phyloP scores from a whole-genome alignment of 441 rosid genomes.

The Geranium incanum region DNA sequence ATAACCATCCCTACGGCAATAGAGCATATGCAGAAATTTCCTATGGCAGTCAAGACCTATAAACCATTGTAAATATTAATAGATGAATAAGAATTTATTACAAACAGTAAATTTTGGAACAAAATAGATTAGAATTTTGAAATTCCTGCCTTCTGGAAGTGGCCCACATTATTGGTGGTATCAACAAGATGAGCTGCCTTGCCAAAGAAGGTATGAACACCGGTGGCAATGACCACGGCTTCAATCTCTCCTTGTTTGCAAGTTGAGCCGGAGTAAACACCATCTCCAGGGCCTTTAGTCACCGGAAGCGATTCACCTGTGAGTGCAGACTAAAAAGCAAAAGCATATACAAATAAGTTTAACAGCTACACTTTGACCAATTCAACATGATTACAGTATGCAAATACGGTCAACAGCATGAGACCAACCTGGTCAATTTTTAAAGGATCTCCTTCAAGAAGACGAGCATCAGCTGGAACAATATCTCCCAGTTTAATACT shows the following conservation, averaged over 20 bases:
- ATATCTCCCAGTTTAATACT: constrained; percentile 67
- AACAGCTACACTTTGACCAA: neutral
- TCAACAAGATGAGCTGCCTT: constrained; percentile 77
- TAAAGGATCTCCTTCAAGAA: constrained; percentile 51
- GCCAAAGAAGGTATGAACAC: constrained; percentile 67
- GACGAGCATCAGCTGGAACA: constrained; percentile 68
- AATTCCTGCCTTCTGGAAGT: constrained; percentile 62
- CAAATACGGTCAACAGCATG: neutral
- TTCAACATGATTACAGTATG: too few species aligned
- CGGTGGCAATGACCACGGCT: constrained; percentile 65
- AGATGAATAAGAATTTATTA: constrained; percentile 12
- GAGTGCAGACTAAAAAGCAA: constrained; percentile 59
- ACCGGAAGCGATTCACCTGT: constrained; percentile 19
- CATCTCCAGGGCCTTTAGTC: constrained; percentile 36
- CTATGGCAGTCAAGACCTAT: constrained; percentile 84
- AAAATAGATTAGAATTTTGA: neutral
- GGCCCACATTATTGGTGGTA: constrained; percentile 60
- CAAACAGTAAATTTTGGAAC: constrained; percentile 3
- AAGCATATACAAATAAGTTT: neutral
- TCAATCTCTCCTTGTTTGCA: constrained; percentile 73
- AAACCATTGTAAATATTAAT: neutral
- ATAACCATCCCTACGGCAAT: constrained; percentile 62
- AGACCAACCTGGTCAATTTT: constrained; percentile 55
- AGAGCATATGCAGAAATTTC: constrained; percentile 91
- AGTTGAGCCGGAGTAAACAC: constrained; percentile 59